These are phyloP conservation scores for Chaetoceros tenuissimus DNA, from an alignment of 108 stramenopile species.

Conservation along the genomic window DNA sequence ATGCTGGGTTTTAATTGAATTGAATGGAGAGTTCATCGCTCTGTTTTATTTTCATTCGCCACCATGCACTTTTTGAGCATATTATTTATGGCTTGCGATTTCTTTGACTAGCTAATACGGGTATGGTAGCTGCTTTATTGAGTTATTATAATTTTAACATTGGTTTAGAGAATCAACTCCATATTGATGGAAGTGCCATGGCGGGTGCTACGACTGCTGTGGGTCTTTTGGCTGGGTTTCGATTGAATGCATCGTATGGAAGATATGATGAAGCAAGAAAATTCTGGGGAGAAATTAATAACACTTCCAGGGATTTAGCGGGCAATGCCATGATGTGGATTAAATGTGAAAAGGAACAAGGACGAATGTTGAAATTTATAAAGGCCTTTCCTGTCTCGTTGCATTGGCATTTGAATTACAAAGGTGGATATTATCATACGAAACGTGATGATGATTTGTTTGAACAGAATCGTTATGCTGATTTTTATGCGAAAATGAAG, in stretches of 20 bases:
- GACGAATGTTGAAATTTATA: constrained; percentile 29
- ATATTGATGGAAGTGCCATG: constrained; percentile 15
- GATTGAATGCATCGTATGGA: constrained; percentile 38
- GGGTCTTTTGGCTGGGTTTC: constrained; percentile 41
- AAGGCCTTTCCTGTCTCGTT: constrained; percentile 39
- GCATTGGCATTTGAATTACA: constrained; percentile 34
- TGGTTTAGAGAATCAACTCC: no score
- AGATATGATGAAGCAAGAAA: constrained; percentile 17
- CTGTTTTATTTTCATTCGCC: no score
- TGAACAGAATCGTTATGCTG: constrained; percentile 23
- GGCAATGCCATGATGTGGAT: constrained; percentile 39
- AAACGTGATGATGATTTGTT: constrained; percentile 17
- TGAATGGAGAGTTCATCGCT: no score
- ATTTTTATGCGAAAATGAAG: constrained; percentile 29
- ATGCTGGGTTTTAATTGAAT: no score
- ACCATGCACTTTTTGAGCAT: no score
- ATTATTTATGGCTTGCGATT: constrained; percentile 41
- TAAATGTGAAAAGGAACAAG: no score
- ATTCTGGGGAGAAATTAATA: constrained; percentile 20
- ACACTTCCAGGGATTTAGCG: constrained; percentile 30
- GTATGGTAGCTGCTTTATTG: constrained; percentile 24
- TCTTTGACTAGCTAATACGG: constrained; percentile 32
- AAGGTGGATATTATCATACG: constrained; percentile 19
- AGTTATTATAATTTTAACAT: constrained; percentile 49
- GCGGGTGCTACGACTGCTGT: constrained; percentile 46